Percentiles rank a stretch among this genome's conserved stretches.
phyloP scores from a whole-genome alignment of 305 asterid genomes.

The Solanum hybrid region DNA sequence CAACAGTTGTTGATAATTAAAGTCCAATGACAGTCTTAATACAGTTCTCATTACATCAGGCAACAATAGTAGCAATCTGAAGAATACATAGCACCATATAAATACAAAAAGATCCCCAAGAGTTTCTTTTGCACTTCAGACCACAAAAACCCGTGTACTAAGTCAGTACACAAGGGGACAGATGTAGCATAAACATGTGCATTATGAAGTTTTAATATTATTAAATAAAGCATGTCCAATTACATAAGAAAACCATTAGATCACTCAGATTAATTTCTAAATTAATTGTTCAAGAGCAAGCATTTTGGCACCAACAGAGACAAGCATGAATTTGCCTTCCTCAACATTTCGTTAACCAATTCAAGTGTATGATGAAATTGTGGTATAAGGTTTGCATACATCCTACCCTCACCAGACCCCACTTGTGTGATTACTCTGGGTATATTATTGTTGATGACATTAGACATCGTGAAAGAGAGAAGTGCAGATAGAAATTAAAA shows the following conservation, averaged over 20 bases:
- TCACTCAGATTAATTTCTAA: background rate
- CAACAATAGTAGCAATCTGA: background rate
- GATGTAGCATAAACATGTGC: background rate
- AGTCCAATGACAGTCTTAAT: background rate
- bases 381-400: background rate
- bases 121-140: background rate
- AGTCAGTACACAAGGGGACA: background rate
- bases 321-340: background rate
- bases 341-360: background rate
- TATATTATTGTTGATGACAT: background rate
- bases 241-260: background rate
- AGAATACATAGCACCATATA: background rate
- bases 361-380: background rate
- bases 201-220: background rate
- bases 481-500: background rate
- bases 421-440: background rate
- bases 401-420: background rate
- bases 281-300: background rate
- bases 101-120: background rate
- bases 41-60: background rate
- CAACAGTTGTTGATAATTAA: background rate
- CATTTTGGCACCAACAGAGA: background rate
- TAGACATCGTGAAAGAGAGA: background rate
- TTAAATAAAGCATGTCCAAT: background rate
- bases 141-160: background rate